phyloP scores from a whole-genome alignment of 2,329 filamentous ascomycete species.

The Colletotrichum melonis region DNA sequence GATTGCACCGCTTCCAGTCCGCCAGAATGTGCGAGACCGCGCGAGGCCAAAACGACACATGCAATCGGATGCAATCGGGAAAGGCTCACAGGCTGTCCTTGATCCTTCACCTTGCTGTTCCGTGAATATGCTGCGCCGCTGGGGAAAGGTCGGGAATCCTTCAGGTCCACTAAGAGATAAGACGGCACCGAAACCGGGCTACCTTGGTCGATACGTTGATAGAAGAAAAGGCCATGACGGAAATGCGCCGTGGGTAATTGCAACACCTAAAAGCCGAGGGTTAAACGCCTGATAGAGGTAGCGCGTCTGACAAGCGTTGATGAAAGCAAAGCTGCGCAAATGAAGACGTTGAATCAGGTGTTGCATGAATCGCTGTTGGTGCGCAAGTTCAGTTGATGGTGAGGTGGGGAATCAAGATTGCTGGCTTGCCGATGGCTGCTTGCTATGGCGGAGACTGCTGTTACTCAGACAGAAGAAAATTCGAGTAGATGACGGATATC shows the following conservation, averaged over 20 bases:
- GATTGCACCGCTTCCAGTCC: conserved; percentile 1
- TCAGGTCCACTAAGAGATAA: conserved; percentile 31
- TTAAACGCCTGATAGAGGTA: neutral
- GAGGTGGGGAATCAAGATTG: neutral
- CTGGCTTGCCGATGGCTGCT: neutral
- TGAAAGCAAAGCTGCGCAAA: neutral
- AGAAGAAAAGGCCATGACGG: neutral
- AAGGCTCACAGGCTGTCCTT: no score
- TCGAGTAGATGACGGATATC: neutral
- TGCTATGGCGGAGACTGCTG: neutral
- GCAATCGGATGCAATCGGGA: no score
- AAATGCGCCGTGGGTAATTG: conserved; percentile 4
- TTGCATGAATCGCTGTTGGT: neutral
- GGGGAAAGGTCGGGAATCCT: conserved; percentile 17
- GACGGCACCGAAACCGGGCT: neutral
- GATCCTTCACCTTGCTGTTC: neutral
- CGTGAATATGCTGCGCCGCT: conserved; percentile 3
- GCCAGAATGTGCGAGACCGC: neutral
- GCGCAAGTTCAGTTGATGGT: no score
- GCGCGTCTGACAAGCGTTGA: neutral
- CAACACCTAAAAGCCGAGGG: conserved; percentile 5
- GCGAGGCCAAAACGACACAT: no score
- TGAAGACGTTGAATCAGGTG: neutral
- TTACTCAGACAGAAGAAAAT: neutral
- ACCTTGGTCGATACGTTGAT: no score